Base-by-base conservation (phyloP, 495 filamentous ascomycete genomes). In the Aspergillus nanangensis region DNA sequence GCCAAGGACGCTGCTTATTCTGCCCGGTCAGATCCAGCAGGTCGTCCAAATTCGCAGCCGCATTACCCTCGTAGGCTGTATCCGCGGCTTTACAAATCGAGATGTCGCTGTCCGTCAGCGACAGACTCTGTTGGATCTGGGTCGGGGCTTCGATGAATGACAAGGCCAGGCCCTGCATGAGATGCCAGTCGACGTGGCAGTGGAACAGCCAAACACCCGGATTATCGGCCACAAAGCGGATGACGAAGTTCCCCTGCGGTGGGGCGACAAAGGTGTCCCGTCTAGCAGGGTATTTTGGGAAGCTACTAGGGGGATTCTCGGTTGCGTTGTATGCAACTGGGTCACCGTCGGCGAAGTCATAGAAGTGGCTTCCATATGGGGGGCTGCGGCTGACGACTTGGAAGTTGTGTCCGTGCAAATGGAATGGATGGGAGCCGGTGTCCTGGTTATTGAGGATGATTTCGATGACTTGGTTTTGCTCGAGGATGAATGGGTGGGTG, bases 381-480 rank as follows among this genome's bases (percentile, higher is more conserved):
- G 70, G 67, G 23, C 33, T 49, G 1, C 84, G 79, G 20, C 68
- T 65, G 27, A 88, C 59, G 5, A 88, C 66, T 56, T 93, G 88
- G 70, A 91, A 93, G 47, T 81, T 77, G 66, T 94, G 90, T 1
- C 89, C 90, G 72, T 95, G 89, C 2, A 94, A 70, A 70, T 95
- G 88, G 76, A 93, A 93, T 0, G 90, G 90, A 60, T 95, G 89
- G 14, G 74, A 79, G 35, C 85, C 85, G 0, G 75, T 56, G 51
- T 90, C 87, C 10, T 74, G 56, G 58, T 93, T 95, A 77, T 93
- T 93, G 7, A 95, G 57, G 18, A 91, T 67, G 32, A 95, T 82
- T 39, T 95, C 83, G 37, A 94, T 75, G 5, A 88, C 65, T 19
- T 93, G 69, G 36, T 75, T 75, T 38, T 84, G 78, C 0, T 80